These are phyloP conservation scores for Eurotiales sp. DNA, from an alignment of 2,329 filamentous ascomycete species.

Conservation along the genomic window DNA sequence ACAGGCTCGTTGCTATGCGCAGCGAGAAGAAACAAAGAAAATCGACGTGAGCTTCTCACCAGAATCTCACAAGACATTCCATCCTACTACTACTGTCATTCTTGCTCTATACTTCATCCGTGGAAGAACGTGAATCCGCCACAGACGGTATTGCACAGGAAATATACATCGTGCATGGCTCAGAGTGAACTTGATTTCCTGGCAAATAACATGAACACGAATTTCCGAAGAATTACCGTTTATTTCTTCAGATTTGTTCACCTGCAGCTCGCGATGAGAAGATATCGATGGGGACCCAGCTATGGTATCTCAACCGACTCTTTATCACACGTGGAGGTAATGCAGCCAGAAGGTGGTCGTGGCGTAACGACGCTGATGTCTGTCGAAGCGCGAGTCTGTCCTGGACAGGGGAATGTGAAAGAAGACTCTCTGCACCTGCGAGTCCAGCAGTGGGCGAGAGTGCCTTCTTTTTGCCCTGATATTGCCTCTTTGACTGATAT, in stretches of 20 bases:
- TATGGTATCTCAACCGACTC: conserved; percentile 6
- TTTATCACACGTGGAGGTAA: conserved; percentile 4
- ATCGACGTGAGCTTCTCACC: conserved; percentile 3
- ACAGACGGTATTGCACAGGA: background rate
- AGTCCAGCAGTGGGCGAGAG: conserved; percentile 5
- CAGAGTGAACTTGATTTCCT: background rate
- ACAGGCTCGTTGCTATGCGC: background rate
- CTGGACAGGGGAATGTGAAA: background rate
- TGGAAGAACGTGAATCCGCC: background rate
- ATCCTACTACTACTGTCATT: conserved; percentile 3
- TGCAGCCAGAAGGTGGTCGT: background rate
- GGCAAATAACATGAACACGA: background rate
- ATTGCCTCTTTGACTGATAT: background rate
- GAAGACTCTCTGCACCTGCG: conserved; percentile 1
- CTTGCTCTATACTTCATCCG: conserved; percentile 2
- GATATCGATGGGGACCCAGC: background rate
- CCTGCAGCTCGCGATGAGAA: conserved; percentile 8
- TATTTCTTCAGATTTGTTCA: conserved; percentile 6
- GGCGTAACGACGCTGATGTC: background rate
- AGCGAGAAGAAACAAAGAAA: background rate
- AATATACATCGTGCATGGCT: background rate
- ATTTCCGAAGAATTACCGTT: background rate
- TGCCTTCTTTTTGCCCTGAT: conserved; percentile 20
- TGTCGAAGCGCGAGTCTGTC: conserved; percentile 8
- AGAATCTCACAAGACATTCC: conserved; percentile 4